Percentiles rank a stretch among this genome's conserved stretches.
Conservation (phyloP, 2,329 filamentous ascomycete species). For the Mariannaea sp. region DNA sequence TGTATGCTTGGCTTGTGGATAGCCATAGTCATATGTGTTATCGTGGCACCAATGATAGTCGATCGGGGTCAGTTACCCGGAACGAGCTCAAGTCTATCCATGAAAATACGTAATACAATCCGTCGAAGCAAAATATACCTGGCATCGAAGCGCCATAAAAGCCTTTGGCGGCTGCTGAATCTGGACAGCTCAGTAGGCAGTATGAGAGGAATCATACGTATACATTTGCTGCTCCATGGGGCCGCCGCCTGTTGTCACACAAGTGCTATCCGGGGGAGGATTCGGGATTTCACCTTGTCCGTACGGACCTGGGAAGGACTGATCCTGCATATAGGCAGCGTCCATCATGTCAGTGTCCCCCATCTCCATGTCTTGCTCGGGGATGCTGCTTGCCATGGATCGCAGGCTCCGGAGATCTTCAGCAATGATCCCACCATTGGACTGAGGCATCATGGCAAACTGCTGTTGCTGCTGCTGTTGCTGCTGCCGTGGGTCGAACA, state of each 20-base stretch:
- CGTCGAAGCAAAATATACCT: slow-evolving; percentile 5
- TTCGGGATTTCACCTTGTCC: slow-evolving; percentile 31
- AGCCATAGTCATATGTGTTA: slow-evolving; percentile 3
- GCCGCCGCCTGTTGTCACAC: slow-evolving; percentile 27
- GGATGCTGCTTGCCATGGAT: slow-evolving; percentile 38
- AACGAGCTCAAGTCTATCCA: slow-evolving; percentile 15
- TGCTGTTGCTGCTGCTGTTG: slow-evolving; percentile 41
- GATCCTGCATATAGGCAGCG: slow-evolving; percentile 30
- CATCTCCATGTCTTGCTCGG: slow-evolving; percentile 46
- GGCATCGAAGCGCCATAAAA: neutral
- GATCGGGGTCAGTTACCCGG: neutral
- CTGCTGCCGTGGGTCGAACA: slow-evolving; percentile 39
- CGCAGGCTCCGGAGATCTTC: slow-evolving; percentile 45
- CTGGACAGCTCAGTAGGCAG: slow-evolving; percentile 14
- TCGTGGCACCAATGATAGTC: neutral
- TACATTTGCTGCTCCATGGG: slow-evolving; percentile 21
- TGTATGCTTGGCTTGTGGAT: neutral
- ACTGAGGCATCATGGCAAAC: slow-evolving; percentile 38
- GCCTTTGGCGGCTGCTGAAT: neutral
- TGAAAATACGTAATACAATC: slow-evolving; percentile 20
- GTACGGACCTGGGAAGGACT: slow-evolving; percentile 29
- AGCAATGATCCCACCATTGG: slow-evolving; percentile 43
- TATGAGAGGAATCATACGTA: slow-evolving; percentile 18
- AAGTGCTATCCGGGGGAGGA: slow-evolving; percentile 29
- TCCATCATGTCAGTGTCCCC: slow-evolving; percentile 42